Evolutionary conservation across 345 rosid genomes (phyloP), one percentile per base, ranked within the genome.

Genomic region (Toxicodendron radicans): DNA sequence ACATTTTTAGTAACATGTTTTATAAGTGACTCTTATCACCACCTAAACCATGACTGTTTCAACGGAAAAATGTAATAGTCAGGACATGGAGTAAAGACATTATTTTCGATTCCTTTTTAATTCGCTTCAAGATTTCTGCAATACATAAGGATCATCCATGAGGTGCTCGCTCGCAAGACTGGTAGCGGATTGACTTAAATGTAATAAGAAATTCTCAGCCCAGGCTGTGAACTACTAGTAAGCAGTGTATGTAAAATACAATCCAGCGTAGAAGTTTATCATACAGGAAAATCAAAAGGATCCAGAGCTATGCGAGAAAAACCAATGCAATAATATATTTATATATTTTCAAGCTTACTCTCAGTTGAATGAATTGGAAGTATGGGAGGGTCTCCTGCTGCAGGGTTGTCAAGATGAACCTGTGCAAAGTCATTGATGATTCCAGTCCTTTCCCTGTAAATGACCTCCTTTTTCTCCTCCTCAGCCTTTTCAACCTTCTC

Each of bases 401-500:
- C n/a, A 68, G 79, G 54, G 16, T 70, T 65, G 46, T 64, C 76
- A 23, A 53, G 76, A 32, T 65, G 75, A 10, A 38, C 14, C 2
- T 76, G 68, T 3, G 66, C 78, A 20, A 69, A 74, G 54, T 68
- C 79, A 13, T 27, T 54, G 21, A 75, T 68, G 2, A 62, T 66
- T 24, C 35, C 75, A 0, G 38, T 62, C 64, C 69, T 75, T 21
- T 76, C 81, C 74, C 45, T 63, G 13, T 41, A 71, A 69, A 73
- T 51, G 7, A 17, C 52, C 48, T 73, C 85, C 35, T 56, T 79
- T 21, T 79, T 85, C 43, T 79, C 81, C 70, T 80, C 86, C 67
- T 79, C 82, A 0, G 83, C 83, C 78, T 71, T 79, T 8, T 71
- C 83, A 12, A 82, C 82, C 68, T 83, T 87, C 71, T 78, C 87